These are phyloP conservation scores for Aspergillus leporis DNA, from an alignment of 495 filamentous ascomycete species.

Conservation along the genomic window DNA sequence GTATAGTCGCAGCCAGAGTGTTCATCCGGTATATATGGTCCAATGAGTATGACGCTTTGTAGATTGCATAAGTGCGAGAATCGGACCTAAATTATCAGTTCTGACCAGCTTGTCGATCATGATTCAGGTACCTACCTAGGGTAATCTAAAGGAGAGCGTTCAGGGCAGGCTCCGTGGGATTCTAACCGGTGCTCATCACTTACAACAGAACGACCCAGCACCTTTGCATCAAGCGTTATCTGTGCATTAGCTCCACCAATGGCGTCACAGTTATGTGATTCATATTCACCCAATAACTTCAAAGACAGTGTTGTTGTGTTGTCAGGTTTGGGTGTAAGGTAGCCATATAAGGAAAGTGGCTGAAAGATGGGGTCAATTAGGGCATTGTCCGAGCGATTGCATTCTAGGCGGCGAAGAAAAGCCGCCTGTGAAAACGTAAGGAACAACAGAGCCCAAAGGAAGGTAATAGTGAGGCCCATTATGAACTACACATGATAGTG, in stretches of 20 bases:
- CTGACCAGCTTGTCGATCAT: too few species aligned
- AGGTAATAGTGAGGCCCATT: not conserved
- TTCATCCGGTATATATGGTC: slow-evolving; percentile 8
- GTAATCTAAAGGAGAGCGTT: not conserved
- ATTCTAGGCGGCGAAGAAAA: slow-evolving; percentile 2
- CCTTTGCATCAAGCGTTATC: slow-evolving; percentile 7
- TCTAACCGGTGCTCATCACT: not conserved
- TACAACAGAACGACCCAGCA: slow-evolving; percentile 5
- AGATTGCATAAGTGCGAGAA: slow-evolving; percentile 12
- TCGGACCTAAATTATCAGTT: slow-evolving; percentile 2
- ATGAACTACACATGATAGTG: not conserved
- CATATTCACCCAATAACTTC: slow-evolving; percentile 6
- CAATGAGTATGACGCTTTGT: slow-evolving; percentile 13
- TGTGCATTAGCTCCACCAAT: slow-evolving; percentile 5
- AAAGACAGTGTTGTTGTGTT: slow-evolving; percentile 6
- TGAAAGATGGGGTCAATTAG: not conserved
- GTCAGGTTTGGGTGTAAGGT: not conserved
- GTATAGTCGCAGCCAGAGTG: slow-evolving; percentile 17
- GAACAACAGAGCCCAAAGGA: not conserved
- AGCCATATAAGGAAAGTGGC: not conserved
- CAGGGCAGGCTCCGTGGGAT: not conserved
- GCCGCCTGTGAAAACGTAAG: not conserved
- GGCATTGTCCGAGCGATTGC: not conserved
- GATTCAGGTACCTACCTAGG: not conserved
- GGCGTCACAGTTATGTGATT: slow-evolving; percentile 4